Conservation (phyloP, 257 asterid genomes). For the Solanum ahanhuiri region DNA sequence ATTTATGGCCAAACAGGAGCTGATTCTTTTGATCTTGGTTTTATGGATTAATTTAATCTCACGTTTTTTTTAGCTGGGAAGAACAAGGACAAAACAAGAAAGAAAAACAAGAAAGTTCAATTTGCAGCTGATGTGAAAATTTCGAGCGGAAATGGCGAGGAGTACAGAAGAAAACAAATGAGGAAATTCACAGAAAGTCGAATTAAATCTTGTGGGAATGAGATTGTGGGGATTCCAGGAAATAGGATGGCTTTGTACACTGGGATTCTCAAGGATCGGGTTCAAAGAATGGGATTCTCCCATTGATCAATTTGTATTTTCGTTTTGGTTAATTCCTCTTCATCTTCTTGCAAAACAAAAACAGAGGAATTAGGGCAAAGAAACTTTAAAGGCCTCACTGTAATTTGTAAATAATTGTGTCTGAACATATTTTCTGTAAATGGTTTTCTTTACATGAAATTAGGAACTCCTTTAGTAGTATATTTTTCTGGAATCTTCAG, state of each 20-base stretch:
- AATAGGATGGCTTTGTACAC: slow-evolving; percentile 63
- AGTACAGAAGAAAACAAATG: slow-evolving; percentile 32
- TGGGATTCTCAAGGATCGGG: slow-evolving; percentile 71
- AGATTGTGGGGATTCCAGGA: slow-evolving; percentile 33
- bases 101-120: slow-evolving; percentile 44
- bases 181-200: not conserved
- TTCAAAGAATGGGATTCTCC: slow-evolving; percentile 32
- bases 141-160: slow-evolving; percentile 39
- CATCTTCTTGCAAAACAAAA: not conserved
- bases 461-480: not conserved
- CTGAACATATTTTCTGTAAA: not conserved
- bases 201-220: slow-evolving; percentile 23
- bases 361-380: not conserved
- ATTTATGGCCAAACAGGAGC: not conserved
- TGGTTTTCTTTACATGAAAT: not conserved
- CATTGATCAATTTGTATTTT: not conserved
- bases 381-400: not conserved
- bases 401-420: not conserved
- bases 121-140: slow-evolving; percentile 74
- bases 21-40: not conserved
- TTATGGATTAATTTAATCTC: not conserved
- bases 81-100: slow-evolving; percentile 16
- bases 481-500: not conserved
- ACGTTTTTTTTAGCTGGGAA: slow-evolving; percentile 10
- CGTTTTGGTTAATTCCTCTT: not conserved